phyloP scores from a whole-genome alignment of 352 stramenopile species.

The Globisporangium paddicum region DNA sequence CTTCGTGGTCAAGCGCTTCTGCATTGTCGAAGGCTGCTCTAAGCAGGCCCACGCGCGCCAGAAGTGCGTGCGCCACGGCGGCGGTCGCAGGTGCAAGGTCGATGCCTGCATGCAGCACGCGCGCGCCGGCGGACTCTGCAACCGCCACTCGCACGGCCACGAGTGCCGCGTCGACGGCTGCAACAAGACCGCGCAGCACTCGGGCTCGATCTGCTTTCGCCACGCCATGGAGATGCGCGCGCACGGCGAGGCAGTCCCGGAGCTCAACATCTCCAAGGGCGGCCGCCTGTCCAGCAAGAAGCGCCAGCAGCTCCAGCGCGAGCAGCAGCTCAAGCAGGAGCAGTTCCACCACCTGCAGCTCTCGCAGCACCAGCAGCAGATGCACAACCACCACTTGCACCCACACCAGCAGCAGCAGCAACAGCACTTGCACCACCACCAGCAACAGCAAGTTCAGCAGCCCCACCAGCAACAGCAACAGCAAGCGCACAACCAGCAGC shows the following conservation, averaged over 20 bases:
- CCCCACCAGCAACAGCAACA: conserved; percentile 11
- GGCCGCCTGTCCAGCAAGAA: conserved; percentile 68
- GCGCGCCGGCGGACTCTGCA: conserved; percentile 62
- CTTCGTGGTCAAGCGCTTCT: conserved; percentile 82
- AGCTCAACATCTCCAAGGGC: conserved; percentile 77
- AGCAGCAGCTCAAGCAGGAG: conserved; percentile 71
- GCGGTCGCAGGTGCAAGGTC: conserved; percentile 62
- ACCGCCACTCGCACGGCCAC: conserved; percentile 69
- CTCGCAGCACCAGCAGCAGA: conserved; percentile 51
- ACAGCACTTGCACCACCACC: background rate
- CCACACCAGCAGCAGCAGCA: conserved; percentile 22
- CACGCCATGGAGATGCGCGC: conserved; percentile 74
- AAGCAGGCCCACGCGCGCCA: conserved; percentile 75
- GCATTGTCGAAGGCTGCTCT: conserved; percentile 71
- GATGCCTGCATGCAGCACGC: conserved; percentile 74
- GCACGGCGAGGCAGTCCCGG: conserved; percentile 60
- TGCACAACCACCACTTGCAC: conserved; percentile 24
- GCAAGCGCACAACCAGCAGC: conserved; percentile 16
- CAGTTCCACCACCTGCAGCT: conserved; percentile 76
- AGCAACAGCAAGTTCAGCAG: conserved; percentile 18
- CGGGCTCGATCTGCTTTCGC: conserved; percentile 68
- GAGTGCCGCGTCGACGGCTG: conserved; percentile 74
- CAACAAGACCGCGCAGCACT: conserved; percentile 80
- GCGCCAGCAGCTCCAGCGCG: conserved; percentile 57
- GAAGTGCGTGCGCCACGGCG: conserved; percentile 73